phyloP scores from a whole-genome alignment of 169 alveolate species.

The Neospora caninum region DNA sequence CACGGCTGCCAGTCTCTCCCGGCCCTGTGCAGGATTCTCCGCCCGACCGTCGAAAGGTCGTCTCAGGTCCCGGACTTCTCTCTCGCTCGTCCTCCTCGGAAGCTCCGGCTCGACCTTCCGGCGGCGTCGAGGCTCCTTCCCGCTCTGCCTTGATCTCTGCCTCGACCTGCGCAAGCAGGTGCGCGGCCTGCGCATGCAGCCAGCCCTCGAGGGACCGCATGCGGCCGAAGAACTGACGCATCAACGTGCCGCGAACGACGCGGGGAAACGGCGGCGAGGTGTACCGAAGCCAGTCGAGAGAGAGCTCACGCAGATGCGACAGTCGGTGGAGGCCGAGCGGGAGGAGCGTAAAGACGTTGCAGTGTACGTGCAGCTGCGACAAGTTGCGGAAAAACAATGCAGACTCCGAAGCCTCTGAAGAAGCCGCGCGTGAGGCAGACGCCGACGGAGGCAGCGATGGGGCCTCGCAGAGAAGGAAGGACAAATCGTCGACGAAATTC shows the following conservation, averaged over 20 bases:
- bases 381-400: neutral
- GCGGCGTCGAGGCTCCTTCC: neutral
- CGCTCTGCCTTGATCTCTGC: neutral
- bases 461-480: neutral
- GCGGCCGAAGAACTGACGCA: neutral
- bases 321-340: neutral
- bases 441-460: neutral
- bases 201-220: neutral
- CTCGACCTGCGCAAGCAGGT: neutral
- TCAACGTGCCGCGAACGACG: neutral
- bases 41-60: no score
- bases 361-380: neutral
- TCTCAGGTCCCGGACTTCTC: neutral
- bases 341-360: neutral
- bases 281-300: constrained; percentile 14
- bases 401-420: neutral
- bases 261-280: constrained; percentile 29
- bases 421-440: neutral
- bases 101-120: neutral
- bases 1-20: no score
- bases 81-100: neutral
- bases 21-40: no score
- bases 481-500: neutral
- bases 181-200: constrained; percentile 5
- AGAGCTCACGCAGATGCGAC: neutral